Evolutionary conservation across 306 rosid genomes (phyloP), one percentile per base, ranked within the genome.

Genomic region (Prunus mume): DNA sequence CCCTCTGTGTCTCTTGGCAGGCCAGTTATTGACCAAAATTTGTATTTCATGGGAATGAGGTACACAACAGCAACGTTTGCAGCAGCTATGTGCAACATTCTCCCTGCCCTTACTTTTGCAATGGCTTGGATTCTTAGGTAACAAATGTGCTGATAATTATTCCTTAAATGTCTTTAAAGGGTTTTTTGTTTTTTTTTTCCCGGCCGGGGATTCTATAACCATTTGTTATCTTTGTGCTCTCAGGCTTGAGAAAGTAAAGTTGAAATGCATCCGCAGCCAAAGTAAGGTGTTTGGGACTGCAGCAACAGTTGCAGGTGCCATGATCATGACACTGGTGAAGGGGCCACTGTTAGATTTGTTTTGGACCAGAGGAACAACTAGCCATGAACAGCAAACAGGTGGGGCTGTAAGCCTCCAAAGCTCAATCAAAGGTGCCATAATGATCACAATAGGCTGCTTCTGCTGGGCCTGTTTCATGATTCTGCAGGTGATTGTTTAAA

Each of bases 1-100:
- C 25, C 28, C 5, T 51, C 72, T 32, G 8, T 25, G 18, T 80
- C 69, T 30, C 73, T 50, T 28, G 64, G 52, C 96, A 95, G 99
- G 87, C 99, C 99, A 49, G 99, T 95, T 7, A 87, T 95, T 47
- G 98, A 90, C 9, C 98, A 95, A 82, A 95, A 92, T 78, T 78
- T 95, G 61, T 92, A 84, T 69, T 95, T 84, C 80, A 41, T 89
- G 84, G 97, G 98, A 61, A 90, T 92, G 97, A 95, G 87, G 71
- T 89, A 86, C 79, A 95, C 97, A 60, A 90, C 96, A 41, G 97
- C 98, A 81, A 90, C 96, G 5, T 95, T 90, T 85, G 97, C 98
- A 19, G 86, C 88, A 10, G 83, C 98, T 69, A 92, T 95, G 96
- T 71, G 69, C 84, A 95, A 95, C 67, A 85, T 95, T 55, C 90